phyloP scores from a whole-genome alignment of 139 green algal genomes.

The Chlamydomonas sphaeroides region DNA sequence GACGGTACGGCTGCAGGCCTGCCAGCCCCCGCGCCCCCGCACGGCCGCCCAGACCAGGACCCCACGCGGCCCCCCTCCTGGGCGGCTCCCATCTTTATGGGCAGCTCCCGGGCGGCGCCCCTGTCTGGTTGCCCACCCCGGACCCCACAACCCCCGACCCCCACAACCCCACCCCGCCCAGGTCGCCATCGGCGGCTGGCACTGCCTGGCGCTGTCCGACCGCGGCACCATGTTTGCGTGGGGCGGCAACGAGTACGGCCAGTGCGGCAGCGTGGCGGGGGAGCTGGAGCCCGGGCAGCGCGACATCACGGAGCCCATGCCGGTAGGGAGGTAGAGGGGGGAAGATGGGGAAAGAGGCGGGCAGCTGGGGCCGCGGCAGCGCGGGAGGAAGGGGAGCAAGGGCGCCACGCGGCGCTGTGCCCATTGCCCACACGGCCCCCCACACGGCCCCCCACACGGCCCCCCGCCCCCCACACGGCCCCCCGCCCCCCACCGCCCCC shows the following conservation, averaged over 20 bases:
- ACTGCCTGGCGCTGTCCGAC: conserved; percentile 82
- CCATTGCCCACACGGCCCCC: neutral
- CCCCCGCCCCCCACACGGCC: neutral
- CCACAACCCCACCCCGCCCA: conserved; percentile 50
- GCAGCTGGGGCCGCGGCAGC: neutral
- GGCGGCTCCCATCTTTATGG: too few species aligned
- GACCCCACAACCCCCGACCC: too few species aligned
- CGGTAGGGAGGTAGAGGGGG: neutral
- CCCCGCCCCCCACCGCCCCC: too few species aligned
- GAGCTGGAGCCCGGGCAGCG: conserved; percentile 40
- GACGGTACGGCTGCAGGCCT: too few species aligned
- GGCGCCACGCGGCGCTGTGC: neutral
- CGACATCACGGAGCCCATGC: conserved; percentile 70
- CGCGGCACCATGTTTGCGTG: conserved; percentile 65
- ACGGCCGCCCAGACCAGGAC: too few species aligned
- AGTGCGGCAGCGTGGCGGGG: conserved; percentile 67
- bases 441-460: neutral
- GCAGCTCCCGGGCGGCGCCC: too few species aligned
- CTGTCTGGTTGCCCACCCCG: too few species aligned
- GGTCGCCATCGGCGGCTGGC: conserved; percentile 92
- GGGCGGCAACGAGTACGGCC: conserved; percentile 94
- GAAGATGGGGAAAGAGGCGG: neutral
- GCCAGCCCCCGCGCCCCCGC: too few species aligned
- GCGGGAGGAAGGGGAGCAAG: neutral
- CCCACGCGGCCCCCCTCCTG: too few species aligned